Percentiles rank a stretch among this genome's conserved stretches.
Conservation (phyloP, 805 yeast genomes). For the Candida silvatica region DNA sequence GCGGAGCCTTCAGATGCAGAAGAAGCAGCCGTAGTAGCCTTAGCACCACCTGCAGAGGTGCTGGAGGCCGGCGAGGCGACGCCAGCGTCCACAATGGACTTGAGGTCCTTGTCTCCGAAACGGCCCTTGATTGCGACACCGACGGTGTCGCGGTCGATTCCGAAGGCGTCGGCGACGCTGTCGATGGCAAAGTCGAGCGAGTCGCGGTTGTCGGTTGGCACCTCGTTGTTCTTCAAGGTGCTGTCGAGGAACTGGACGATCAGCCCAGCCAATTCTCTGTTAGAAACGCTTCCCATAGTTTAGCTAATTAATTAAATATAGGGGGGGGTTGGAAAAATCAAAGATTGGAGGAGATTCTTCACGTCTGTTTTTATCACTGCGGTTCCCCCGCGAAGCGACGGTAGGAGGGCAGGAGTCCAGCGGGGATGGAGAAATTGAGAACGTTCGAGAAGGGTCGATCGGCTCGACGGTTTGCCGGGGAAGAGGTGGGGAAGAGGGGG, state of each 20-base stretch:
- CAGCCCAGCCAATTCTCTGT: constrained; percentile 61
- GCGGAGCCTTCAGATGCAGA: too few relatives aligned
- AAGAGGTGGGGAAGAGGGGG: neutral
- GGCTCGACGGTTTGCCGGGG: neutral
- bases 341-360: too few relatives aligned
- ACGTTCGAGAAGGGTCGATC: neutral
- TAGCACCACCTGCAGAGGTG: constrained; percentile 20
- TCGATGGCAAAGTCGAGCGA: constrained; percentile 91
- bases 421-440: neutral
- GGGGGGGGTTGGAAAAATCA: neutral
- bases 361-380: too few relatives aligned
- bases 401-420: neutral
- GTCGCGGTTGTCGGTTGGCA: constrained; percentile 74
- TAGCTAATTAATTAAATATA: too few relatives aligned
- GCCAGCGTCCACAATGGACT: constrained; percentile 30
- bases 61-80: constrained; percentile 2
- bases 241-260: constrained; percentile 64
- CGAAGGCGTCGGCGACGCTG: constrained; percentile 83
- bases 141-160: constrained; percentile 43
- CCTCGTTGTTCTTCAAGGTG: constrained; percentile 50
- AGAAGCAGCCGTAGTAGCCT: constrained; percentile 34
- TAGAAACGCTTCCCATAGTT: constrained; percentile 37
- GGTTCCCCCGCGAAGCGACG: neutral
- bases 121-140: constrained; percentile 25
- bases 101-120: constrained; percentile 40